These are phyloP conservation scores for Penicillium manginii DNA, from an alignment of 495 filamentous ascomycete genomes.

Conservation along the genomic window DNA sequence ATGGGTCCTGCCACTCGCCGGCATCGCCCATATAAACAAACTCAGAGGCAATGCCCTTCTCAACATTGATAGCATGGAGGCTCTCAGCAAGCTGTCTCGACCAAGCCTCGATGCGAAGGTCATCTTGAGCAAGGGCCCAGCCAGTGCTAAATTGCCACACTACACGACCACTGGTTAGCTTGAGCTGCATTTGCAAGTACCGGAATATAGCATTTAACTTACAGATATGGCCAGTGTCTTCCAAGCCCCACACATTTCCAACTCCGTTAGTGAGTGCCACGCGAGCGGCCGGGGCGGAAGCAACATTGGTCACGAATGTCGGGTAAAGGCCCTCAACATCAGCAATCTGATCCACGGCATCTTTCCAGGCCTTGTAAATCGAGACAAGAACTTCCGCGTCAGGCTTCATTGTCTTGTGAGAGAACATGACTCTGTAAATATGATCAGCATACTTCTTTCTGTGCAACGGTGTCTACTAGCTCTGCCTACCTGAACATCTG, in stretches of 20 bases:
- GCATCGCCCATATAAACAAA: constrained; percentile 47
- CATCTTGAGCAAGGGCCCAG: constrained; percentile 29
- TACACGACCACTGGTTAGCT: constrained; percentile 3
- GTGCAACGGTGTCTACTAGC: not conserved
- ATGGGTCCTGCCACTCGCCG: constrained; percentile 43
- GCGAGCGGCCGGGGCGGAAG: constrained; percentile 14
- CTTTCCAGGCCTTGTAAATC: constrained; percentile 33
- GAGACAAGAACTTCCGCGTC: constrained; percentile 22
- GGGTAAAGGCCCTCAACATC: constrained; percentile 34
- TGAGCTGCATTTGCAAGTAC: not conserved
- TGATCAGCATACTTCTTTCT: not conserved
- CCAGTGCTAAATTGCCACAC: constrained; percentile 39
- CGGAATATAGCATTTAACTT: constrained; percentile 4
- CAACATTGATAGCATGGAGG: constrained; percentile 23
- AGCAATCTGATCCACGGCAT: constrained; percentile 23
- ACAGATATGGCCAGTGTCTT: constrained; percentile 29
- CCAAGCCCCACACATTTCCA: constrained; percentile 48
- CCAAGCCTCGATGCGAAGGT: constrained; percentile 39
- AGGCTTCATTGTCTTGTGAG: constrained; percentile 29
- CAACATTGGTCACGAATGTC: constrained; percentile 32
- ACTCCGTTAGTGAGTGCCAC: constrained; percentile 28
- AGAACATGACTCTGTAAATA: constrained; percentile 26
- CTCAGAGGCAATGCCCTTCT: constrained; percentile 25
- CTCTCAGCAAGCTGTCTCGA: constrained; percentile 22
- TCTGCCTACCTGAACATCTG: constrained; percentile 32